Percentiles rank a stretch among this genome's conserved stretches.
Conservation (phyloP, 305 asterid genomes). For the Fraxinus greggii region DNA sequence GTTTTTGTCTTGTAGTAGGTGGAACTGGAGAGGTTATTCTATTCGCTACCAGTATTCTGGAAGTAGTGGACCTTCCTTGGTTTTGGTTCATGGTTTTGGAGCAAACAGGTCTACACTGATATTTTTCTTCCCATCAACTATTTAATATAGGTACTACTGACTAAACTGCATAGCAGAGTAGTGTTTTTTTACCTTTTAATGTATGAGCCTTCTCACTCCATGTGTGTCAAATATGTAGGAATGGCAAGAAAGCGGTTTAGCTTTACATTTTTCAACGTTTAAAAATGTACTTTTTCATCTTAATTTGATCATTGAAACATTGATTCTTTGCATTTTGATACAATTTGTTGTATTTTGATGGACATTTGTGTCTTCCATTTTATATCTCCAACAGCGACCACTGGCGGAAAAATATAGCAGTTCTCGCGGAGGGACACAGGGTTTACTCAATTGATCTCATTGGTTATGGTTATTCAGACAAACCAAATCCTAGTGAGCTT, state of each 20-base stretch:
- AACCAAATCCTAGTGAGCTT: conserved; percentile 74
- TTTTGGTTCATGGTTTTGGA: conserved; percentile 93
- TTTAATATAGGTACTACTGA: conserved; percentile 57
- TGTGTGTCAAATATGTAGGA: background rate
- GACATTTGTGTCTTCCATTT: conserved; percentile 1
- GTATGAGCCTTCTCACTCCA: background rate
- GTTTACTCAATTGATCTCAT: conserved; percentile 89
- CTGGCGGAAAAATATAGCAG: conserved; percentile 89
- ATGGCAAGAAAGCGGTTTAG: background rate
- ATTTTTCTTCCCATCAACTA: conserved; percentile 60
- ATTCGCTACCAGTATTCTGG: conserved; percentile 81
- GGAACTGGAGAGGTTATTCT: conserved; percentile 87
- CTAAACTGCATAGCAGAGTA: conserved; percentile 21
- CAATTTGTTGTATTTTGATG: background rate
- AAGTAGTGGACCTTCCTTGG: conserved; percentile 71
- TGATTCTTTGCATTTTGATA: conserved; percentile 1
- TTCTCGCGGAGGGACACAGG: conserved; percentile 73
- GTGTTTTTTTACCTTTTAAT: background rate
- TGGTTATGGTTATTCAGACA: conserved; percentile 98
- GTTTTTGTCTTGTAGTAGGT: conserved; percentile 44
- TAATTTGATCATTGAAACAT: background rate
- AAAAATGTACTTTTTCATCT: background rate
- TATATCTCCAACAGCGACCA: conserved; percentile 62
- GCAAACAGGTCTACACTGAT: conserved; percentile 93
- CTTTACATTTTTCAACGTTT: background rate